These are phyloP conservation scores for Nemania sp. DNA, from an alignment of 2,329 filamentous ascomycete genomes.

Conservation along the genomic window DNA sequence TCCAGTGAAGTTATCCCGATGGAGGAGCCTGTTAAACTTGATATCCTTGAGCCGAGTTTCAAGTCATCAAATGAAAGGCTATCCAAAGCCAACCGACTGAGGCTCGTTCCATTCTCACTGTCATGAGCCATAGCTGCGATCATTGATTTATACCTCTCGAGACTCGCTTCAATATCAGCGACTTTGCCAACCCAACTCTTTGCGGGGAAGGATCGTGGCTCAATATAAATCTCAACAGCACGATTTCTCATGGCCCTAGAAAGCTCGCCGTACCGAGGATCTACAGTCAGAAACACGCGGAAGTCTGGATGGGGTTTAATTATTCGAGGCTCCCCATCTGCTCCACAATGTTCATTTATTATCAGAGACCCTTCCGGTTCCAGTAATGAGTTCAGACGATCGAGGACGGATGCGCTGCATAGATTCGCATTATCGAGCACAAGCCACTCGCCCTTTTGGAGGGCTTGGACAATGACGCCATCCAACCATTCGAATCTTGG, in stretches of 20 bases:
- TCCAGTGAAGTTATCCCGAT: conserved; percentile 9
- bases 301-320: conserved; percentile 85
- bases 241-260: conserved; percentile 97
- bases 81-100: conserved; percentile 48
- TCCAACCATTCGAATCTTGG: conserved; percentile 96
- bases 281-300: conserved; percentile 90
- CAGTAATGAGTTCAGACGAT: conserved; percentile 90
- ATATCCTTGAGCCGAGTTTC: conserved; percentile 42
- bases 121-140: conserved; percentile 42
- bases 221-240: conserved; percentile 85
- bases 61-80: conserved; percentile 54
- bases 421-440: conserved; percentile 97
- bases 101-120: conserved; percentile 35
- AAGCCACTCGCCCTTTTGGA: conserved; percentile 87
- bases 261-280: conserved; percentile 88
- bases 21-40: conserved; percentile 23
- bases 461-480: conserved; percentile 84
- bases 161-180: conserved; percentile 52
- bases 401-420: conserved; percentile 91
- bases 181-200: conserved; percentile 47
- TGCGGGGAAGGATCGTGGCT: conserved; percentile 46
- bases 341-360: conserved; percentile 89
- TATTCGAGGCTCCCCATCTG: conserved; percentile 78
- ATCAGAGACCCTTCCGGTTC: conserved; percentile 87
- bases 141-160: conserved; percentile 52